phyloP scores from a whole-genome alignment of 768 basidiomycete genomes.

The Hemileccinum rubropunctum region DNA sequence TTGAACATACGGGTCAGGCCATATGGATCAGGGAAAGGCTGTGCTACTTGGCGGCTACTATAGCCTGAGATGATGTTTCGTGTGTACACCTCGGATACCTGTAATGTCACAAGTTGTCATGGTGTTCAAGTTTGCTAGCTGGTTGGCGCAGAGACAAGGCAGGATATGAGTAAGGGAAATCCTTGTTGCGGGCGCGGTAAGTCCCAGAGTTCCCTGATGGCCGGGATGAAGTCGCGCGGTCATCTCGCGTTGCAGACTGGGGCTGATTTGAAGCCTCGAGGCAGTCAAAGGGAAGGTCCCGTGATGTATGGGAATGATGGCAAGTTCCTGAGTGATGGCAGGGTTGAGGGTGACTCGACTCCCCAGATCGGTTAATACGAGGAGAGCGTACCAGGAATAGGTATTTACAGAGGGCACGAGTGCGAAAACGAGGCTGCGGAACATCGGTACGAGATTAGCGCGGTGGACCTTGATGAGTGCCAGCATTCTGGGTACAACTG shows the following conservation, averaged over 20 bases:
- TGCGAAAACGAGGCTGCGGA: slow-evolving; percentile 18
- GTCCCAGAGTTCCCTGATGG: slow-evolving; percentile 12
- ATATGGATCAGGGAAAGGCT: neutral
- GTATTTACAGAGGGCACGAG: neutral
- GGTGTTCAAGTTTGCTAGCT: neutral
- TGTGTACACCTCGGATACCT: neutral
- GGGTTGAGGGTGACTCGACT: slow-evolving; percentile 21
- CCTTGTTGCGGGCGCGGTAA: neutral
- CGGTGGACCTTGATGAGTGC: no score
- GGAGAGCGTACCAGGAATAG: no score
- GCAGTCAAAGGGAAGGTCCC: slow-evolving; percentile 20
- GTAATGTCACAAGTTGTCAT: neutral
- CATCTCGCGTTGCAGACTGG: slow-evolving; percentile 27
- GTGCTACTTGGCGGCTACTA: slow-evolving; percentile 8
- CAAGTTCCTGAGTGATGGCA: slow-evolving; percentile 8
- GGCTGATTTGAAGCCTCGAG: slow-evolving; percentile 31
- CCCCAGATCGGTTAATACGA: slow-evolving; percentile 19
- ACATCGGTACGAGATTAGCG: slow-evolving; percentile 22
- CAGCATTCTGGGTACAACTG: slow-evolving; percentile 9
- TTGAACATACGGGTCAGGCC: slow-evolving; percentile 1
- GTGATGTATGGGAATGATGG: slow-evolving; percentile 24
- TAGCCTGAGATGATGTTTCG: slow-evolving; percentile 15
- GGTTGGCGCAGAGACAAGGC: no score
- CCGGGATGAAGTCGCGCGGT: slow-evolving; percentile 24
- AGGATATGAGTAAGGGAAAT: no score